Conservation (phyloP, 768 basidiomycete genomes). For the Collybia sp. region DNA sequence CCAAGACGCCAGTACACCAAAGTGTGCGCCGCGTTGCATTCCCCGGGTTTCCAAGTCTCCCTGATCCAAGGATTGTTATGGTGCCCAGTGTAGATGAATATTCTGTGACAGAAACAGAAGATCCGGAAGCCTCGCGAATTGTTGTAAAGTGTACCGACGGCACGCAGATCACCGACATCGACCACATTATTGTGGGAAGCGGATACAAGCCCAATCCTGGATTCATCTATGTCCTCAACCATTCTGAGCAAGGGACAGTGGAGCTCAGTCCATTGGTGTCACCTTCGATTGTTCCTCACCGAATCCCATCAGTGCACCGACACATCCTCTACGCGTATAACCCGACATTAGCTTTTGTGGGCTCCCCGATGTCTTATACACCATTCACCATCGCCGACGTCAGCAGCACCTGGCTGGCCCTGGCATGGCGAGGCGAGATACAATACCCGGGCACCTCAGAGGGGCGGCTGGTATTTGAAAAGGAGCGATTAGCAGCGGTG, state of each 20-base stretch:
- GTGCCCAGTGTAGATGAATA: constrained; percentile 36
- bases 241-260: constrained; percentile 1
- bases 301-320: constrained; percentile 39
- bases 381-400: constrained; percentile 47
- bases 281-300: constrained; percentile 21
- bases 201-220: constrained; percentile 39
- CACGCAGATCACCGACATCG: constrained; percentile 31
- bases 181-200: constrained; percentile 39
- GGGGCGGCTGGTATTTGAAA: constrained; percentile 32
- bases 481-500: constrained; percentile 24
- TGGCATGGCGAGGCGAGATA: constrained; percentile 30
- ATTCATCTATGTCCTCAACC: constrained; percentile 32
- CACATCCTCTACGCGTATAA: constrained; percentile 43
- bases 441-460: constrained; percentile 27
- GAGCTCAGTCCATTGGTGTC: constrained; percentile 22
- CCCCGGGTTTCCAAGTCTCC: constrained; percentile 32
- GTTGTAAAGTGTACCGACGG: constrained; percentile 33
- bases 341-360: constrained; percentile 42
- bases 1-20: constrained; percentile 37
- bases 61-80: constrained; percentile 36
- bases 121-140: constrained; percentile 21
- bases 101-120: constrained; percentile 6
- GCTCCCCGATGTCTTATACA: constrained; percentile 35
- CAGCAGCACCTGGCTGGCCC: constrained; percentile 42
- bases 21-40: constrained; percentile 38